Conservation (phyloP, 2,329 filamentous ascomycete genomes). For the Delphinella strobiligena region DNA sequence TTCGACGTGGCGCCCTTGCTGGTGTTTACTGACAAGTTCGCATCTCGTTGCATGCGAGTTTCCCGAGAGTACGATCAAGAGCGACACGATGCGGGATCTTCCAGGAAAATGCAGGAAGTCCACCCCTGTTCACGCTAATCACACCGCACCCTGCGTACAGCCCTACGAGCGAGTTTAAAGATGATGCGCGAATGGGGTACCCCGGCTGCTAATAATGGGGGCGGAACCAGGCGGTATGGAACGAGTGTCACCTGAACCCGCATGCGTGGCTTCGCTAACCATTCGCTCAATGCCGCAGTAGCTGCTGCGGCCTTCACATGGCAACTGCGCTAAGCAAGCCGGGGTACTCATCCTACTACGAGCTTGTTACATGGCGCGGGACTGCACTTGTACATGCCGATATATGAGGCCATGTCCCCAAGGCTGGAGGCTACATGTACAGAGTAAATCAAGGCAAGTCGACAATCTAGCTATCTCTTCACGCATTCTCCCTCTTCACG, state of each 20-base stretch:
- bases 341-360: constrained; percentile 8
- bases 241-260: constrained; percentile 7
- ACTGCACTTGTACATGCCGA: neutral
- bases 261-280: constrained; percentile 5
- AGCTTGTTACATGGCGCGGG: constrained; percentile 8
- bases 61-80: no score
- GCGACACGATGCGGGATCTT: neutral
- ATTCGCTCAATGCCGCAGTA: constrained; percentile 7
- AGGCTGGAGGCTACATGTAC: constrained; percentile 4
- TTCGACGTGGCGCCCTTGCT: neutral
- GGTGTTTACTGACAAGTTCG: no score
- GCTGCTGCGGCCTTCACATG: constrained; percentile 9
- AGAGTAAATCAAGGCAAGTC: neutral
- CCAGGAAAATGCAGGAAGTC: no score
- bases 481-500: no score
- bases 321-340: constrained; percentile 6
- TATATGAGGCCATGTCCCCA: constrained; percentile 7
- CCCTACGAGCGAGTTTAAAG: constrained; percentile 4
- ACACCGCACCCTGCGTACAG: constrained; percentile 7
- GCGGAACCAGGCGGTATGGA: constrained; percentile 7
- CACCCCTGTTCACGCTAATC: no score
- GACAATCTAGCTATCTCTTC: neutral
- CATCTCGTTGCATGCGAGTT: no score
- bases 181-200: neutral
- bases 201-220: constrained; percentile 7